Evolutionary conservation across 139 green algal genomes (phyloP).

Genomic region (Medakamo hakoo): DNA sequence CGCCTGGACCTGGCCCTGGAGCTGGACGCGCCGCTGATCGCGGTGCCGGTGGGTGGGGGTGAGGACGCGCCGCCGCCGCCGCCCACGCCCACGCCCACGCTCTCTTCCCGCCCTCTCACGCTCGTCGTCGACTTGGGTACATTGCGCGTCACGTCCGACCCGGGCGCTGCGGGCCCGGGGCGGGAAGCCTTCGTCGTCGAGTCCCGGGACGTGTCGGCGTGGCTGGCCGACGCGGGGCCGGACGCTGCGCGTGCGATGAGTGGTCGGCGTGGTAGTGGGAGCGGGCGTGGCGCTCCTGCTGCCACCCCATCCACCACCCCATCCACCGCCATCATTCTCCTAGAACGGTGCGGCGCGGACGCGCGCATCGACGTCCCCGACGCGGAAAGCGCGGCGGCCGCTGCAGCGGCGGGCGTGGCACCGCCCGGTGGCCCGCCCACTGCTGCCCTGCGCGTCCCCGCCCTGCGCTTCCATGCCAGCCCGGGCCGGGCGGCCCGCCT

Average conservation of each 20-base stretch:
- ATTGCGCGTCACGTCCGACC: conserved; percentile 40
- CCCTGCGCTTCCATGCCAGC: conserved; percentile 49
- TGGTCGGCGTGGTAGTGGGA: not conserved
- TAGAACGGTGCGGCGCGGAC: conserved; percentile 33
- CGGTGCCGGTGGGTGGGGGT: conserved; percentile 18
- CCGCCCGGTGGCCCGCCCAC: too few relatives aligned
- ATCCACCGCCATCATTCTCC: conserved; percentile 20
- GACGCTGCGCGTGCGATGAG: conserved; percentile 16
- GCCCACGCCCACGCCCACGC: not conserved
- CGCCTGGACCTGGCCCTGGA: conserved; percentile 38
- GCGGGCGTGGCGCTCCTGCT: not conserved
- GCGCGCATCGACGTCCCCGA: conserved; percentile 2
- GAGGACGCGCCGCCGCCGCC: not conserved
- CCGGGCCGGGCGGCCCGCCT: conserved; percentile 37
- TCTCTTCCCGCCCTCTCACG: conserved; percentile 19
- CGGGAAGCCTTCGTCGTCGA: conserved; percentile 17
- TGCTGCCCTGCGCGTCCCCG: conserved; percentile 26
- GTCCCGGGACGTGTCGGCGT: conserved; percentile 40
- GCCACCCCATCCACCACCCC: conserved; percentile 7
- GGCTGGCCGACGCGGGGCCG: conserved; percentile 34
- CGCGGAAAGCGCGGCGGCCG: not conserved
- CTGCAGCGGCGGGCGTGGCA: not conserved
- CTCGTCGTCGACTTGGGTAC: conserved; percentile 60
- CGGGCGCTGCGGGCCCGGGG: not conserved
- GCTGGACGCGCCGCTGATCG: conserved; percentile 74